Conservation (phyloP, 257 asterid species). For the Nicotiana otophora region DNA sequence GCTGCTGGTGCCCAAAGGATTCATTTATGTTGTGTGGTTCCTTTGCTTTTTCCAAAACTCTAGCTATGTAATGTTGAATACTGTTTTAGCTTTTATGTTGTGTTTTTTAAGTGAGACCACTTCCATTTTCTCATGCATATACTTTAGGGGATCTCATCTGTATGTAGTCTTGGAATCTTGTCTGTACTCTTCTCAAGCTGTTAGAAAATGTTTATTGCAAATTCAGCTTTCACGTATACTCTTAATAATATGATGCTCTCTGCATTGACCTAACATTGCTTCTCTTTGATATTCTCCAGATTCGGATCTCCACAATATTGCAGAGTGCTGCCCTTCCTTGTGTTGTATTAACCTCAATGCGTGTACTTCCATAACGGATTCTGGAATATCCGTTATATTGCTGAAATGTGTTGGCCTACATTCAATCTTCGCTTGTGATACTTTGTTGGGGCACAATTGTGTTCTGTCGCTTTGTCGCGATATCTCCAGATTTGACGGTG, state of each 20-base stretch:
- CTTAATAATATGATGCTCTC: not conserved
- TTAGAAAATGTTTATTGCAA: not conserved
- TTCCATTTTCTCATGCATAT: not conserved
- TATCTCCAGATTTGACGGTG: slow-evolving; percentile 18
- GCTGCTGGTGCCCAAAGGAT: not conserved
- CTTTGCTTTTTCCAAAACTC: not conserved
- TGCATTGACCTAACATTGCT: slow-evolving; percentile 5
- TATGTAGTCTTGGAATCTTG: not conserved
- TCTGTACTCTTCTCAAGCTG: not conserved
- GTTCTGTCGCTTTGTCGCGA: slow-evolving; percentile 56
- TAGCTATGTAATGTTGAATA: not conserved
- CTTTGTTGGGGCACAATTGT: slow-evolving; percentile 64
- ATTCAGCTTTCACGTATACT: not conserved
- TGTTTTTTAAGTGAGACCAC: not conserved
- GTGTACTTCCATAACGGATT: slow-evolving; percentile 66
- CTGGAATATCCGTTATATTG: slow-evolving; percentile 58
- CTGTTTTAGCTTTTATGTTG: not conserved
- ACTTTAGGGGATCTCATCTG: not conserved
- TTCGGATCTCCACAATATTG: slow-evolving; percentile 49
- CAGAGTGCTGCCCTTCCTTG: slow-evolving; percentile 54
- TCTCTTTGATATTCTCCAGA: slow-evolving; percentile 38
- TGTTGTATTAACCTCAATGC: slow-evolving; percentile 62
- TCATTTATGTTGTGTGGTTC: not conserved
- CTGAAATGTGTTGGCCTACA: slow-evolving; percentile 48
- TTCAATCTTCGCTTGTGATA: slow-evolving; percentile 66